Evolutionary conservation across 73 alveolate genomes (phyloP).

Genomic region (Tetrahymena borealis): DNA sequence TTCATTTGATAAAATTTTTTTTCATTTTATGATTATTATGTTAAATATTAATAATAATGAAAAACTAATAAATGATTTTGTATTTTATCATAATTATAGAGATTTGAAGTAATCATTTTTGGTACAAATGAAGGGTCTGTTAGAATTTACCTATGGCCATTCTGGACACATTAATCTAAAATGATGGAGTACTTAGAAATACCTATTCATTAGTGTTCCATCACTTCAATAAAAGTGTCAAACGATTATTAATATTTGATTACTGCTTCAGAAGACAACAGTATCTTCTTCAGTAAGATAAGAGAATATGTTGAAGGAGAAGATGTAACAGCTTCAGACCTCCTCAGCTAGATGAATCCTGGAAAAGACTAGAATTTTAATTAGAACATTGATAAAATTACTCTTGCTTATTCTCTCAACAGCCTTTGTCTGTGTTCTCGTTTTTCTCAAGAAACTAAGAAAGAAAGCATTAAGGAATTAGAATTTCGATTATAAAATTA

Average conservation of each 20-base stretch:
- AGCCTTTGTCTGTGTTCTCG: constrained; percentile 18
- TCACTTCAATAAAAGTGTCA: constrained; percentile 16
- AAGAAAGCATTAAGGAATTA: constrained; percentile 17
- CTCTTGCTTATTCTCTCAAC: constrained; percentile 18
- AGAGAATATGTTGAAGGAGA: constrained; percentile 19
- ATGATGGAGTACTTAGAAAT: constrained; percentile 37
- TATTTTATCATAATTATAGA: neutral
- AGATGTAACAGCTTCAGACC: constrained; percentile 10
- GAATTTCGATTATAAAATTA: constrained; percentile 28
- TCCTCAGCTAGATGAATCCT: neutral
- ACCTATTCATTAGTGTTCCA: constrained; percentile 28
- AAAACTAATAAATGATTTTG: neutral
- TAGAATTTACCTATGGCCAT: constrained; percentile 36
- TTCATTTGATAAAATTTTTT: no score
- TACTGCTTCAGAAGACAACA: constrained; percentile 24
- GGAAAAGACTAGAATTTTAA: neutral
- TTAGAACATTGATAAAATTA: constrained; percentile 14
- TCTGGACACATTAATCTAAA: constrained; percentile 22
- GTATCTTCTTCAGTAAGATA: constrained; percentile 31
- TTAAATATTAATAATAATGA: no score
- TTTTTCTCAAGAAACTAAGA: constrained; percentile 6
- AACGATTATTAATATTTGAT: constrained; percentile 18
- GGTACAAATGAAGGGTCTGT: constrained; percentile 37
- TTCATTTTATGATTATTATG: no score
- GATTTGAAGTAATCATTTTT: constrained; percentile 20